Percentiles rank a stretch among this genome's conserved stretches.
phyloP scores from a whole-genome alignment of 1,284 basidiomycete genomes.

The Xerocomus cyaneibrunnescens region DNA sequence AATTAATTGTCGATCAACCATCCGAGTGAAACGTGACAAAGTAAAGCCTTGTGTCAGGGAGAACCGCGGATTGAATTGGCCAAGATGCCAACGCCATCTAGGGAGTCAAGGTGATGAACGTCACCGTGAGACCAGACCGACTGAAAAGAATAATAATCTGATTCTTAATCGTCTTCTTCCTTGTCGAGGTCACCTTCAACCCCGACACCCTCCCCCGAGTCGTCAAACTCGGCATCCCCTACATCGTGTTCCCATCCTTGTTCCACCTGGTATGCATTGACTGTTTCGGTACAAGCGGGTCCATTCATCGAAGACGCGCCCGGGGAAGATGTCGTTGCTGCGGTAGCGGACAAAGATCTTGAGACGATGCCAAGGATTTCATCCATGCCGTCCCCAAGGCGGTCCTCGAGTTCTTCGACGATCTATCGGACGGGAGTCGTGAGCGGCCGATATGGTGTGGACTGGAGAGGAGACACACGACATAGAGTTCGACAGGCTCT shows the following conservation, averaged over 20 bases:
- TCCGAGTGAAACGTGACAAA: neutral
- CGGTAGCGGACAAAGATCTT: slow-evolving; percentile 41
- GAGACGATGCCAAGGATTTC: slow-evolving; percentile 64
- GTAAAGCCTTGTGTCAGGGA: neutral
- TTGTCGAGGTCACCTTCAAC: slow-evolving; percentile 73
- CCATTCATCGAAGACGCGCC: slow-evolving; percentile 5
- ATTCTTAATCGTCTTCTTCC: slow-evolving; percentile 53
- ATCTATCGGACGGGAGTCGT: slow-evolving; percentile 53
- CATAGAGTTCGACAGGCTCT: slow-evolving; percentile 83
- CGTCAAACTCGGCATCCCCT: slow-evolving; percentile 55
- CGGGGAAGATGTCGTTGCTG: slow-evolving; percentile 19
- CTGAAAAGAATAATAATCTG: neutral
- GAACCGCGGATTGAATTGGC: neutral
- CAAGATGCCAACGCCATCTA: too few relatives aligned
- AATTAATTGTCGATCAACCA: too few relatives aligned
- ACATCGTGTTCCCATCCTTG: slow-evolving; percentile 38
- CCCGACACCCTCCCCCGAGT: slow-evolving; percentile 64
- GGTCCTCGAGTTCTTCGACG: slow-evolving; percentile 86
- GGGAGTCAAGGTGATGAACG: neutral
- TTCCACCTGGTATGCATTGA: slow-evolving; percentile 25
- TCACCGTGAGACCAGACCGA: neutral
- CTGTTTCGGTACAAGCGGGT: slow-evolving; percentile 13
- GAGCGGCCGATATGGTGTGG: neutral
- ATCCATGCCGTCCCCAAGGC: slow-evolving; percentile 72
- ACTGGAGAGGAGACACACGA: slow-evolving; percentile 55